Evolutionary conservation across 805 yeast species (phyloP).

Genomic region (Candida mattraensis): DNA sequence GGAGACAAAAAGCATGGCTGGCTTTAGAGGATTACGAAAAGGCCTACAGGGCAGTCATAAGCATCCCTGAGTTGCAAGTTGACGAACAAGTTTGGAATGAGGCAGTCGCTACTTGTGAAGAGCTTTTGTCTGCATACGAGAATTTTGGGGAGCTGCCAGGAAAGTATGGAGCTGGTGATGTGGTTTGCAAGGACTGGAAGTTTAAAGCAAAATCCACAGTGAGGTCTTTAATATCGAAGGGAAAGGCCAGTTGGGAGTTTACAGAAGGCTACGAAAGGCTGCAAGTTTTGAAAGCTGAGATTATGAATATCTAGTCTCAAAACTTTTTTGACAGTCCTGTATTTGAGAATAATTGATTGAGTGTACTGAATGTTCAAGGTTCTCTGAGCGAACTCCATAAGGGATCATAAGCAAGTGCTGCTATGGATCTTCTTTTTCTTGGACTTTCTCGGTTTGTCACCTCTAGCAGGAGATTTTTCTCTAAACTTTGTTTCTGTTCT

Average conservation of each 20-base stretch:
- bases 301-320: no score
- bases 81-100: constrained; percentile 69
- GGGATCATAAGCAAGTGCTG: no score
- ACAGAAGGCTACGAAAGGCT: constrained; percentile 74
- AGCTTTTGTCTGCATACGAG: constrained; percentile 82
- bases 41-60: constrained; percentile 73
- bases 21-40: constrained; percentile 84
- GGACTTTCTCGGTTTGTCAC: constrained; percentile 7
- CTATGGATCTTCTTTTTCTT: constrained; percentile 16
- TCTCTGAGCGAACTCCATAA: background rate
- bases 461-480: constrained; percentile 5
- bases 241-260: constrained; percentile 77
- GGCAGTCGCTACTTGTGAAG: constrained; percentile 76
- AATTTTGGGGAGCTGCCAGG: constrained; percentile 85
- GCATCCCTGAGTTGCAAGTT: constrained; percentile 61
- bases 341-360: constrained; percentile 6
- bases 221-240: constrained; percentile 75
- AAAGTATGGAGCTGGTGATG: constrained; percentile 71
- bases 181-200: constrained; percentile 93
- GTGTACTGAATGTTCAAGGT: background rate
- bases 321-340: no score
- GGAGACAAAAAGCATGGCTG: constrained; percentile 87
- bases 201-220: constrained; percentile 75
- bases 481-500: background rate
- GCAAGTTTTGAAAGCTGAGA: constrained; percentile 48